Conservation (phyloP, 352 stramenopile species). For the Globisporangium carolinianum region DNA sequence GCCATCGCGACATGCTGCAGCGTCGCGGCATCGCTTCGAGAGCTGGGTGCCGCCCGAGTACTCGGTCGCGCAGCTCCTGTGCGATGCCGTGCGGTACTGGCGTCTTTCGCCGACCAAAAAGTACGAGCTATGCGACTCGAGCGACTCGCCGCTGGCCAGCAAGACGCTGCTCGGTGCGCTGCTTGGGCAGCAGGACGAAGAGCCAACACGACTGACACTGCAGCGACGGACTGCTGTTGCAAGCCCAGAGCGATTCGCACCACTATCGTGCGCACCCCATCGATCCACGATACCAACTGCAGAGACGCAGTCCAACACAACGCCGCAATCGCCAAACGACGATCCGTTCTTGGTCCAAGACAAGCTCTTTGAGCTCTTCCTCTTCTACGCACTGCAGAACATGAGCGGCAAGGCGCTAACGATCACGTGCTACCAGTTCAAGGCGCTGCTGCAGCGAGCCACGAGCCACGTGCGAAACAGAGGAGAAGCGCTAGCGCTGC, state of each 20-base stretch:
- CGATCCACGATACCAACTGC: no score
- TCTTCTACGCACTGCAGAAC: slow-evolving; percentile 52
- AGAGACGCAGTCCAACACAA: no score
- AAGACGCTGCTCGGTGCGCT: slow-evolving; percentile 13
- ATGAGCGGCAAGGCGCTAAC: slow-evolving; percentile 28
- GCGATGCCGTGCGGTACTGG: slow-evolving; percentile 45
- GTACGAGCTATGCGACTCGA: slow-evolving; percentile 30
- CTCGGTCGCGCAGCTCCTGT: slow-evolving; percentile 25
- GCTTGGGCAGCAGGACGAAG: background rate
- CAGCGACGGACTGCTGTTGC: background rate
- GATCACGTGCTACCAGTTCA: slow-evolving; percentile 66
- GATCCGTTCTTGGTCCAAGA: slow-evolving; percentile 58
- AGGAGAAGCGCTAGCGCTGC: no score
- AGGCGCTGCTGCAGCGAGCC: slow-evolving; percentile 29
- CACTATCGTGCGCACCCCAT: no score
- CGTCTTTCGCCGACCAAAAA: slow-evolving; percentile 25
- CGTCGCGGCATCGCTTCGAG: slow-evolving; percentile 12
- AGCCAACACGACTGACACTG: background rate
- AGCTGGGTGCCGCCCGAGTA: slow-evolving; percentile 55
- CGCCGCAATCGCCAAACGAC: background rate
- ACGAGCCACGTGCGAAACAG: background rate
- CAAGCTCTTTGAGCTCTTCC: slow-evolving; percentile 58
- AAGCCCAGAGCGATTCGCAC: no score
- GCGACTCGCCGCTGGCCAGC: slow-evolving; percentile 16
- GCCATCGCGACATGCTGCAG: background rate